Evolutionary conservation across 2,329 filamentous ascomycete species (phyloP).

Genomic region (Thelonectria blattea): DNA sequence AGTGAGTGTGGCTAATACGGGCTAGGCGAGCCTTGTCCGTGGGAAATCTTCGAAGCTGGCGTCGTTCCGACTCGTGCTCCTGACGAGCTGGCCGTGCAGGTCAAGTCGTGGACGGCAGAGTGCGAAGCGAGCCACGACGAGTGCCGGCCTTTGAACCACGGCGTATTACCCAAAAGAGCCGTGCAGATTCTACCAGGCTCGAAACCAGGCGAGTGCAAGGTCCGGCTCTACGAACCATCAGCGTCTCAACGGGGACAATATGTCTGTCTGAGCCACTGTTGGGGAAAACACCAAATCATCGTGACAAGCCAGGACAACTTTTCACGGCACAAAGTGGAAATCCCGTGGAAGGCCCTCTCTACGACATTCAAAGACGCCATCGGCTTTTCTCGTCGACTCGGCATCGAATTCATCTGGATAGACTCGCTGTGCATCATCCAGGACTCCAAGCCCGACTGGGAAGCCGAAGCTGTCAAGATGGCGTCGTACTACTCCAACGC

Average conservation of each 20-base stretch:
- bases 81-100: conserved; percentile 7
- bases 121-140: conserved; percentile 19
- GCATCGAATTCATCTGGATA: conserved; percentile 30
- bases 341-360: conserved; percentile 21
- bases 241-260: conserved; percentile 6
- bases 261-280: conserved; percentile 33
- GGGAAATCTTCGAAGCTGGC: conserved; percentile 6
- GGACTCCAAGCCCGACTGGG: conserved; percentile 28
- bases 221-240: conserved; percentile 9
- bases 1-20: neutral
- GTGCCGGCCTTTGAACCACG: neutral
- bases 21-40: conserved; percentile 19
- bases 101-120: conserved; percentile 14
- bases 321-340: conserved; percentile 8
- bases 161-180: conserved; percentile 11
- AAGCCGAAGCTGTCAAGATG: conserved; percentile 29
- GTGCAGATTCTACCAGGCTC: conserved; percentile 16
- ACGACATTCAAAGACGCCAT: conserved; percentile 24
- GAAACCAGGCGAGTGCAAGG: conserved; percentile 8
- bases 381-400: conserved; percentile 15
- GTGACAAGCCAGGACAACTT: conserved; percentile 24
- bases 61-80: conserved; percentile 1
- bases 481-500: conserved; percentile 27
- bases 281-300: conserved; percentile 45
- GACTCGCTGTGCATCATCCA: conserved; percentile 33